These are phyloP conservation scores for Ophiostoma ulmi DNA, from an alignment of 2,329 filamentous ascomycete species.

Conservation along the genomic window DNA sequence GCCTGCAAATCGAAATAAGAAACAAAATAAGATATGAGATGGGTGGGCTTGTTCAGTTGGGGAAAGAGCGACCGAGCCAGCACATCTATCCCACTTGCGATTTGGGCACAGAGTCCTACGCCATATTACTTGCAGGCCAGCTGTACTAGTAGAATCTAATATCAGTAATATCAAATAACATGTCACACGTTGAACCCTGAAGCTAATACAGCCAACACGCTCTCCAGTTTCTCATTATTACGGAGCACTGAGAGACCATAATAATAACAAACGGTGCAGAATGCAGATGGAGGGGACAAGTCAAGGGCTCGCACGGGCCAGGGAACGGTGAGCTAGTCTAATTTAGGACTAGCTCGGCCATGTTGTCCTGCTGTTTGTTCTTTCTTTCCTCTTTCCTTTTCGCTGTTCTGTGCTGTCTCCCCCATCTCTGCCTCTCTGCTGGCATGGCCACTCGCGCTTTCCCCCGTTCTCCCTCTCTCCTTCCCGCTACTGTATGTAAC, in stretches of 20 bases:
- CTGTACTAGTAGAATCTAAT: no score
- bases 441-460: conserved; percentile 15
- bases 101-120: conserved; percentile 2
- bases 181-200: conserved; percentile 5
- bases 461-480: conserved; percentile 12
- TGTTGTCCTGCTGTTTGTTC: conserved; percentile 25
- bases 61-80: conserved; percentile 3
- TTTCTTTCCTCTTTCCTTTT: conserved; percentile 22
- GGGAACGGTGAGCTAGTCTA: conserved; percentile 24
- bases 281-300: conserved; percentile 22
- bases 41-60: not conserved
- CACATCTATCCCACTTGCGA: not conserved
- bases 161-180: not conserved
- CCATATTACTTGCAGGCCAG: not conserved
- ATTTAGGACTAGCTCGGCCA: conserved; percentile 22
- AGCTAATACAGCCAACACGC: not conserved
- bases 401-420: conserved; percentile 6
- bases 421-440: conserved; percentile 9
- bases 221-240: not conserved
- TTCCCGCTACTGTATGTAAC: not conserved
- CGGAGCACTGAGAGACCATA: not conserved
- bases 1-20: not conserved
- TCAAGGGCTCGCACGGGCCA: conserved; percentile 25
- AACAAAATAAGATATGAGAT: not conserved
- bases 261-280: conserved; percentile 11